These are phyloP conservation scores for Metschnikowia matae DNA, from an alignment of 805 yeast species.

Conservation along the genomic window DNA sequence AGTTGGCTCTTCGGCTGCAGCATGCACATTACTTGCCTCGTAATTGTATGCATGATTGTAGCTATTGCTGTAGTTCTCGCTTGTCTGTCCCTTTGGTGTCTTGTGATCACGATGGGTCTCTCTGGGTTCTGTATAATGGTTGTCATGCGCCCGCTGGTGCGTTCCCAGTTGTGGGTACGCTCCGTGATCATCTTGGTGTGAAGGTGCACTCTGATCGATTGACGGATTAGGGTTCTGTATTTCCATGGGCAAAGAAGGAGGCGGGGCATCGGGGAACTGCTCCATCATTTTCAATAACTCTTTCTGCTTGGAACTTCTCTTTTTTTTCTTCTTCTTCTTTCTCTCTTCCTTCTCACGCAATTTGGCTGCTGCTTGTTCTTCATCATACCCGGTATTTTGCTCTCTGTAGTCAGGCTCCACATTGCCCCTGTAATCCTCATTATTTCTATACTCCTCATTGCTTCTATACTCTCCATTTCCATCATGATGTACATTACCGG, in stretches of 20 bases:
- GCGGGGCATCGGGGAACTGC: slow-evolving; percentile 17
- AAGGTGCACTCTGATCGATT: background rate
- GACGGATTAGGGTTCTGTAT: background rate
- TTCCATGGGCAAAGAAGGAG: slow-evolving; percentile 14
- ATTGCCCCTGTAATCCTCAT: background rate
- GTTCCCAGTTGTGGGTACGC: background rate
- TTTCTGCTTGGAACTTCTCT: slow-evolving; percentile 9
- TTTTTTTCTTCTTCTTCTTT: slow-evolving; percentile 14
- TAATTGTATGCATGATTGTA: background rate
- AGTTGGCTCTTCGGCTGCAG: background rate
- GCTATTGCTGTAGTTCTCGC: background rate
- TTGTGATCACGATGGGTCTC: background rate
- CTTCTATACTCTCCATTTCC: background rate
- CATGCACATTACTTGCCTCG: background rate
- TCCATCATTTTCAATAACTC: slow-evolving; percentile 9
- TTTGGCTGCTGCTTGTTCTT: background rate
- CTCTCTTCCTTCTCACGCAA: background rate
- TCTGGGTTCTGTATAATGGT: background rate
- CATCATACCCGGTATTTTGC: background rate
- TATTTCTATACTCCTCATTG: too few relatives aligned
- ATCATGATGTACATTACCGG: background rate
- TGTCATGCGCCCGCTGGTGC: background rate
- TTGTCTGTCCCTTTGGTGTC: background rate
- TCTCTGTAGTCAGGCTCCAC: background rate
- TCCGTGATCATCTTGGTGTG: background rate